These are phyloP conservation scores for Platanus orientalis DNA, from an alignment of 164 flowering plant genomes.

Conservation along the genomic window DNA sequence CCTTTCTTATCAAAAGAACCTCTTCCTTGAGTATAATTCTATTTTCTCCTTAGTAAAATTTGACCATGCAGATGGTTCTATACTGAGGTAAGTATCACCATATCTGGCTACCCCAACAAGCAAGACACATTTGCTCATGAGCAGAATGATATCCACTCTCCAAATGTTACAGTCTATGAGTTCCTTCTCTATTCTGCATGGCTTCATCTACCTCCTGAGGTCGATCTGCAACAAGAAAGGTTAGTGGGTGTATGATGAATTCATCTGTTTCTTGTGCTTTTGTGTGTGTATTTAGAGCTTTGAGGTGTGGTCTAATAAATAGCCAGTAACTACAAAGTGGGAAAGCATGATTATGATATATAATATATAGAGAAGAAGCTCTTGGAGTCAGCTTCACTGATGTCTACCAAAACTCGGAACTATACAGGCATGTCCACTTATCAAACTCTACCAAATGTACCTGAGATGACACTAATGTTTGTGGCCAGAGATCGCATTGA, in stretches of 20 bases:
- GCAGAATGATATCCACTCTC: conserved; percentile 44
- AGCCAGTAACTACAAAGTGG: too few relatives aligned
- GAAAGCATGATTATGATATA: too few relatives aligned
- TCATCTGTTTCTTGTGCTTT: not conserved
- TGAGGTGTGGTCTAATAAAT: too few relatives aligned
- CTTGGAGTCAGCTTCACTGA: conserved; percentile 31
- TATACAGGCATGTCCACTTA: conserved; percentile 19
- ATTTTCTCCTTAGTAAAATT: too few relatives aligned
- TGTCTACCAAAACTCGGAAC: conserved; percentile 30
- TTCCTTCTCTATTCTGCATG: conserved; percentile 32
- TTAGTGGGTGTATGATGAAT: not conserved
- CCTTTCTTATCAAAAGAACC: too few relatives aligned
- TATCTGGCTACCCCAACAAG: not conserved
- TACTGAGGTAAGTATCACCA: not conserved
- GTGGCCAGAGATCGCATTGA: not conserved
- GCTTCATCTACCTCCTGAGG: conserved; percentile 27
- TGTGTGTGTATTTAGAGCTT: too few relatives aligned
- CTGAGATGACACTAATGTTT: not conserved
- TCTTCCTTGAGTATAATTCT: too few relatives aligned
- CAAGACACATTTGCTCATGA: conserved; percentile 16
- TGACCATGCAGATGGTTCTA: not conserved
- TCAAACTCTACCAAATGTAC: not conserved
- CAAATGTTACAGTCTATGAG: conserved; percentile 41
- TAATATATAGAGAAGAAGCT: conserved; percentile 25
- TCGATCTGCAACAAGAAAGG: conserved; percentile 24